Conservation (phyloP, 495 filamentous ascomycete species). For the Achaetomiella virescens region DNA sequence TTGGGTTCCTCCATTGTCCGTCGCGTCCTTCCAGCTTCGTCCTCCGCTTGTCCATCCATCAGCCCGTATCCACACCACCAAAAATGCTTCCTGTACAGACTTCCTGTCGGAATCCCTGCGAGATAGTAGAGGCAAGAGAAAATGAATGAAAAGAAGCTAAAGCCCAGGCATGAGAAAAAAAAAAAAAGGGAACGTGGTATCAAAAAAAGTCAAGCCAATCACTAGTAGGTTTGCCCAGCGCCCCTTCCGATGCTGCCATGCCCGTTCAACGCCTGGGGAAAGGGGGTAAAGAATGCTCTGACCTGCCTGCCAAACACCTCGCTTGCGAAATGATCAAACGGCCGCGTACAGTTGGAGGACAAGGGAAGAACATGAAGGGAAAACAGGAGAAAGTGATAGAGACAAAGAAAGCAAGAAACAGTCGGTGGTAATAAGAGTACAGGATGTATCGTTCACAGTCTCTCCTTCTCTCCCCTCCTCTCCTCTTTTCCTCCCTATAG, state of each 20-base stretch:
- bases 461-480: too few species aligned
- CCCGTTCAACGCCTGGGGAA: neutral
- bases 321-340: neutral
- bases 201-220: neutral
- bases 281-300: neutral
- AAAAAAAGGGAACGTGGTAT: slow-evolving; percentile 10
- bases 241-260: neutral
- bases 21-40: too few species aligned
- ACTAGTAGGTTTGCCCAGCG: neutral
- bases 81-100: neutral
- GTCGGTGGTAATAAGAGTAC: neutral
- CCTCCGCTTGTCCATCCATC: too few species aligned
- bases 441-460: too few species aligned
- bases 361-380: neutral
- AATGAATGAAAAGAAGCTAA: neutral
- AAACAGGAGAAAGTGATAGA: neutral
- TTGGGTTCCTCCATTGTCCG: too few species aligned
- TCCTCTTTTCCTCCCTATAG: too few species aligned
- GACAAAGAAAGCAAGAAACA: neutral
- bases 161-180: neutral
- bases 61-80: neutral
- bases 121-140: neutral
- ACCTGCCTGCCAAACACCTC: slow-evolving; percentile 3
- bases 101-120: neutral
- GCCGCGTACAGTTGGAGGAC: neutral